phyloP scores from a whole-genome alignment of 2,329 filamentous ascomycete genomes.

The Aspergillus ochraceus region DNA sequence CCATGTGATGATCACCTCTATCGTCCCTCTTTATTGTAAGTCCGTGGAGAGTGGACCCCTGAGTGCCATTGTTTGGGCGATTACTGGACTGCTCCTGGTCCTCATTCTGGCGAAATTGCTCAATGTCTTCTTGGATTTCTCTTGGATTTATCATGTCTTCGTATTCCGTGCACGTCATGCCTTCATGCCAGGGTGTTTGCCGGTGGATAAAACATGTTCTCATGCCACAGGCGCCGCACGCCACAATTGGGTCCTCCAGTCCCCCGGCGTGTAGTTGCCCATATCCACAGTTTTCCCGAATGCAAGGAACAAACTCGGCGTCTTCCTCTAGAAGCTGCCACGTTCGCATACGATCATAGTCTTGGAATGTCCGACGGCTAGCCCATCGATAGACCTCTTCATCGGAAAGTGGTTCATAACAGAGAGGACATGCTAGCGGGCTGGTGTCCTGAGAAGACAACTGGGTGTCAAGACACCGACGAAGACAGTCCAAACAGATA shows the following conservation, averaged over 20 bases:
- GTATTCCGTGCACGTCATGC: conserved; percentile 18
- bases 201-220: conserved; percentile 20
- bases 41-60: conserved; percentile 5
- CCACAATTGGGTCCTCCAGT: conserved; percentile 16
- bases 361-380: conserved; percentile 14
- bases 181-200: conserved; percentile 16
- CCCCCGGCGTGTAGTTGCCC: conserved; percentile 20
- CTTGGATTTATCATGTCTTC: conserved; percentile 3
- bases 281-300: conserved; percentile 15
- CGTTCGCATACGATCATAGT: conserved; percentile 14
- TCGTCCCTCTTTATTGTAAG: conserved; percentile 6
- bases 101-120: neutral
- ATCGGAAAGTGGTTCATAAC: conserved; percentile 13
- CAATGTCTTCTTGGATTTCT: neutral
- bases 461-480: conserved; percentile 16
- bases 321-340: conserved; percentile 17
- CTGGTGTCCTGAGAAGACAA: conserved; percentile 7
- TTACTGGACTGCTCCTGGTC: neutral
- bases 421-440: conserved; percentile 16
- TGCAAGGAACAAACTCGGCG: conserved; percentile 17
- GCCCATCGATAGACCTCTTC: conserved; percentile 18
- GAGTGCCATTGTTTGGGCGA: neutral
- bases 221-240: conserved; percentile 17
- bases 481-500: conserved; percentile 17
- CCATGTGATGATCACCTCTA: conserved; percentile 7